Conservation (phyloP, 495 filamentous ascomycete species). For the Trichoderma reesei region DNA sequence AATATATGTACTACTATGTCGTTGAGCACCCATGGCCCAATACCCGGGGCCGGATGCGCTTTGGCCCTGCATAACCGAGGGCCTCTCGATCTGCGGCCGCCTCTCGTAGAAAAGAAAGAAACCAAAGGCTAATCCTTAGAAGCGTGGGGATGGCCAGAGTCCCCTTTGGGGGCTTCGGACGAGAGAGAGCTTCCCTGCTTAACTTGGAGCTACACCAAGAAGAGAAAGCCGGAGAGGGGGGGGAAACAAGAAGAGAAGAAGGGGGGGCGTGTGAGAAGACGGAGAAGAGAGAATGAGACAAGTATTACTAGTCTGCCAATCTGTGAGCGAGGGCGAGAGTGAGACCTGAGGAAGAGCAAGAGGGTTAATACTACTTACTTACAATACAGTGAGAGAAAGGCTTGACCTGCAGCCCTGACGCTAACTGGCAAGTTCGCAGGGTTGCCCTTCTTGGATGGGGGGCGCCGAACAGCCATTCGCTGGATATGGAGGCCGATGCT, state of each 20-base stretch:
- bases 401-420: neutral
- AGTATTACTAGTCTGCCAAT: neutral
- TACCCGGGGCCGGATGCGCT: neutral
- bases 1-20: conserved; percentile 11
- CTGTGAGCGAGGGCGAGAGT: no score
- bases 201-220: conserved; percentile 7
- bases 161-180: neutral
- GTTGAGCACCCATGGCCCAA: conserved; percentile 14
- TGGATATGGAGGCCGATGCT: conserved; percentile 5
- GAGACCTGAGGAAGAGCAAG: no score
- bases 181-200: neutral
- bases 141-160: conserved; percentile 8
- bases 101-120: neutral
- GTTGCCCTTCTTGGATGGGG: neutral
- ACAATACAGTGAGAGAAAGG: neutral
- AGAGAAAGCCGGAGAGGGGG: neutral
- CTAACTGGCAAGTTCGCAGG: conserved; percentile 6
- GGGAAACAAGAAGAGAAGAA: neutral
- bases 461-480: neutral
- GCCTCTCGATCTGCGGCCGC: conserved; percentile 30
- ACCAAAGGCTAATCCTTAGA: neutral
- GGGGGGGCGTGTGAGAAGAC: neutral
- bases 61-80: conserved; percentile 29
- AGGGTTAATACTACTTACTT: neutral
- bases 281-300: neutral